These are phyloP conservation scores for Thalassiosira allenii DNA, from an alignment of 352 stramenopile species.

Conservation along the genomic window DNA sequence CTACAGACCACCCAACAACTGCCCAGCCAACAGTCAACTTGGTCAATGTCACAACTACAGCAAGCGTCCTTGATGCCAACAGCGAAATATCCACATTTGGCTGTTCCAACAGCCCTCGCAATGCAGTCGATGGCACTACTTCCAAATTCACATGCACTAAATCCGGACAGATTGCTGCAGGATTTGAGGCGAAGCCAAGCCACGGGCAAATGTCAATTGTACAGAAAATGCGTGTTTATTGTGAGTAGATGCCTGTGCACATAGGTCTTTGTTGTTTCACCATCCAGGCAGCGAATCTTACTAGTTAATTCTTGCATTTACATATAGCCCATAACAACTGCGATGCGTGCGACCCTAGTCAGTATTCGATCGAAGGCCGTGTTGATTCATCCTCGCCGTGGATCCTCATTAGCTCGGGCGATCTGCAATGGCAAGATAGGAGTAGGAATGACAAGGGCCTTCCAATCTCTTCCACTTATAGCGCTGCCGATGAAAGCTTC, in stretches of 20 bases:
- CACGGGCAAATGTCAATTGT: not conserved
- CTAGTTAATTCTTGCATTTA: not conserved
- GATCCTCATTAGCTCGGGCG: not conserved
- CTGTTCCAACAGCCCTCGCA: not conserved
- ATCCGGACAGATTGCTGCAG: not conserved
- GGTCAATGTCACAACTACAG: not conserved
- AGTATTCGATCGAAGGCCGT: slow-evolving; percentile 1
- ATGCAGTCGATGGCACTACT: not conserved
- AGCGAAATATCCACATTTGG: not conserved
- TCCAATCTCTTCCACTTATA: not conserved
- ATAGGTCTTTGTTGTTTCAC: too few species aligned
- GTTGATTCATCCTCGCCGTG: slow-evolving; percentile 10
- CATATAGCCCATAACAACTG: not conserved
- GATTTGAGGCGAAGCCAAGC: not conserved
- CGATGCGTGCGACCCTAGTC: not conserved
- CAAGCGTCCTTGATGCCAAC: not conserved
- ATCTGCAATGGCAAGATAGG: not conserved
- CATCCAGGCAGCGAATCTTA: too few species aligned
- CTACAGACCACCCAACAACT: not conserved
- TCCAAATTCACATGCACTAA: not conserved
- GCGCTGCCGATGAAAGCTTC: not conserved
- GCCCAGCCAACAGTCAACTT: not conserved
- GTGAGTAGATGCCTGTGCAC: not conserved
- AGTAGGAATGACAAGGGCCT: not conserved
- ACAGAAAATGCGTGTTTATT: not conserved